Conservation (phyloP, 345 rosid species). For the Eucalyptus pumila region DNA sequence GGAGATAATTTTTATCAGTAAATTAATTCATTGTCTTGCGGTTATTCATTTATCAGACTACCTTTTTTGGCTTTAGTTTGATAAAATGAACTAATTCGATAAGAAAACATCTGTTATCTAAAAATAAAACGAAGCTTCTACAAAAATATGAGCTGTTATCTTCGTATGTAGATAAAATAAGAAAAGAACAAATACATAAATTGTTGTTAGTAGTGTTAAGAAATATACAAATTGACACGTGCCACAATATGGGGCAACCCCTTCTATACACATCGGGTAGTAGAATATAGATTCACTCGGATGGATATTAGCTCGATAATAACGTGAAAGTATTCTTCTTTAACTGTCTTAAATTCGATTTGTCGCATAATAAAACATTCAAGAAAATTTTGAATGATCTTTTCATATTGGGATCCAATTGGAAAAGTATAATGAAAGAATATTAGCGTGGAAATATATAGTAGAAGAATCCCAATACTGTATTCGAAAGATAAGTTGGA, state of each 20-base stretch:
- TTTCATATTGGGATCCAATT: neutral
- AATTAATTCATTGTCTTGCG: neutral
- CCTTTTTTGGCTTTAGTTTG: neutral
- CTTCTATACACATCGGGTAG: neutral
- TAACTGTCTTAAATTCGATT: no score
- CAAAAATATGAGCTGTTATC: neutral
- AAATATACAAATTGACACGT: neutral
- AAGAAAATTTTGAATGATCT: neutral
- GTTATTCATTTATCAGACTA: neutral
- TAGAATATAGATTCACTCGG: neutral
- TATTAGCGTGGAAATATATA: neutral
- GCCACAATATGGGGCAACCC: neutral
- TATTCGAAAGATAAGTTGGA: neutral
- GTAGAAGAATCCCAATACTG: neutral
- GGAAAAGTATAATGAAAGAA: neutral
- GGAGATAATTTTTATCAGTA: neutral
- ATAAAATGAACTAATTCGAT: neutral
- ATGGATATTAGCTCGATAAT: neutral
- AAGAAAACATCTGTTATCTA: neutral
- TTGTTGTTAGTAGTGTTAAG: neutral
- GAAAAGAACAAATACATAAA: neutral
- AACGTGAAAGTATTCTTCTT: no score
- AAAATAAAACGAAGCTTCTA: neutral
- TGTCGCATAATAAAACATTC: no score
- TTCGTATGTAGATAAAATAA: neutral